phyloP scores from a whole-genome alignment of 495 filamentous ascomycete genomes.

The Hamigera avellanea region DNA sequence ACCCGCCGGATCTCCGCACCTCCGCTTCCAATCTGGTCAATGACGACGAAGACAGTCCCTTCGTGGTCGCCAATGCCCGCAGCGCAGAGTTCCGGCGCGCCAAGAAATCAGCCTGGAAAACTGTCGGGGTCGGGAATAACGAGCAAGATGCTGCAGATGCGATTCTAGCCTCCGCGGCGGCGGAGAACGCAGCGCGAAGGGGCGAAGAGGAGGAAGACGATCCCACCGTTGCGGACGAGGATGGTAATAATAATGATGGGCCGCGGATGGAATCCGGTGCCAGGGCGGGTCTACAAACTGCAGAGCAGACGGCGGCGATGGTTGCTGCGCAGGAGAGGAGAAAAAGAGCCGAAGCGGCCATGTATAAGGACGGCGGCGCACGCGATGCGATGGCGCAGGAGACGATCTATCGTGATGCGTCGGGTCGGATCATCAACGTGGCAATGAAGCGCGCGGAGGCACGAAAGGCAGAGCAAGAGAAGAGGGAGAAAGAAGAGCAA shows the following conservation, averaged over 20 bases:
- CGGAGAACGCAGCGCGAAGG: constrained; percentile 39
- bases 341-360: constrained; percentile 28
- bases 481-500: constrained; percentile 47
- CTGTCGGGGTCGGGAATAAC: constrained; percentile 37
- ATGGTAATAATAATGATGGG: constrained; percentile 11
- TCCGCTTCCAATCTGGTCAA: constrained; percentile 23
- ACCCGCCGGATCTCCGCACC: constrained; percentile 59
- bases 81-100: constrained; percentile 64
- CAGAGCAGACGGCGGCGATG: constrained; percentile 59
- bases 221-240: constrained; percentile 3
- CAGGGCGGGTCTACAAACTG: constrained; percentile 75
- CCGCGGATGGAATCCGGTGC: constrained; percentile 72
- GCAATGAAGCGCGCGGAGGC: constrained; percentile 82
- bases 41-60: constrained; percentile 30
- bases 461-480: constrained; percentile 59
- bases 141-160: constrained; percentile 66
- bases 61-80: constrained; percentile 34
- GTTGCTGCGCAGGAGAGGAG: constrained; percentile 61
- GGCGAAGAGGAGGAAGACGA: constrained; percentile 36
- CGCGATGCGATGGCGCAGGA: constrained; percentile 42
- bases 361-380: constrained; percentile 26
- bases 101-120: constrained; percentile 72
- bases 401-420: constrained; percentile 89
- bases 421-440: constrained; percentile 81
- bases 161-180: constrained; percentile 65